Conservation (phyloP, 257 asterid species). For the Rauvolfia tetraphylla region DNA sequence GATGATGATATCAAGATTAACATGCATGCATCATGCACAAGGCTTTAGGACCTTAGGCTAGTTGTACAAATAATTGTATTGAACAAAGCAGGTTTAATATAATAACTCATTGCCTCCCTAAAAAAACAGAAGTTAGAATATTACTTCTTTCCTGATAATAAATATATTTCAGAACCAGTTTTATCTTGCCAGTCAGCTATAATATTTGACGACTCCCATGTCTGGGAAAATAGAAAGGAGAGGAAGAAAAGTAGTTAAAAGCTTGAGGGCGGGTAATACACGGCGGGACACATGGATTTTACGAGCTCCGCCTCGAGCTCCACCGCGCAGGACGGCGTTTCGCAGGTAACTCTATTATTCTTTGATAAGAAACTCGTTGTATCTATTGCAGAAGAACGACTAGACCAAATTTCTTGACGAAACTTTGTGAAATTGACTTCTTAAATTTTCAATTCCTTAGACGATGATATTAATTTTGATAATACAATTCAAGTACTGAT, state of each 20-base stretch:
- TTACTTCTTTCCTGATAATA: too few relatives aligned
- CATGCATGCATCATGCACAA: too few relatives aligned
- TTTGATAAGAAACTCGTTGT: neutral
- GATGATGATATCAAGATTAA: too few relatives aligned
- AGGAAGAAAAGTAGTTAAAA: neutral
- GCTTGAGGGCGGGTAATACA: neutral
- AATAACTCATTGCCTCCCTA: too few relatives aligned
- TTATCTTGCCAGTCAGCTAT: too few relatives aligned
- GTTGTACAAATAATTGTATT: too few relatives aligned
- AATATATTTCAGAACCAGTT: neutral
- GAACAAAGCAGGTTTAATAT: too few relatives aligned
- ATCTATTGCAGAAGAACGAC: neutral
- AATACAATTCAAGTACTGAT: neutral
- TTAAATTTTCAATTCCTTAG: neutral
- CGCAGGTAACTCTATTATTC: slow-evolving; percentile 15
- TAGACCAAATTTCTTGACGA: neutral
- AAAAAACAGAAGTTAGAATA: too few relatives aligned
- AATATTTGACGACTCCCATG: neutral
- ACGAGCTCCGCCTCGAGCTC: slow-evolving; percentile 27
- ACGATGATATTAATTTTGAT: neutral
- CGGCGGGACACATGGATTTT: slow-evolving; percentile 24
- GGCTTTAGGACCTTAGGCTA: too few relatives aligned
- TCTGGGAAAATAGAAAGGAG: neutral
- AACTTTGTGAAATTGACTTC: neutral
- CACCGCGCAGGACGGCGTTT: slow-evolving; percentile 19